Evolutionary conservation across 345 rosid species (phyloP).

Genomic region (Turnera subulata): DNA sequence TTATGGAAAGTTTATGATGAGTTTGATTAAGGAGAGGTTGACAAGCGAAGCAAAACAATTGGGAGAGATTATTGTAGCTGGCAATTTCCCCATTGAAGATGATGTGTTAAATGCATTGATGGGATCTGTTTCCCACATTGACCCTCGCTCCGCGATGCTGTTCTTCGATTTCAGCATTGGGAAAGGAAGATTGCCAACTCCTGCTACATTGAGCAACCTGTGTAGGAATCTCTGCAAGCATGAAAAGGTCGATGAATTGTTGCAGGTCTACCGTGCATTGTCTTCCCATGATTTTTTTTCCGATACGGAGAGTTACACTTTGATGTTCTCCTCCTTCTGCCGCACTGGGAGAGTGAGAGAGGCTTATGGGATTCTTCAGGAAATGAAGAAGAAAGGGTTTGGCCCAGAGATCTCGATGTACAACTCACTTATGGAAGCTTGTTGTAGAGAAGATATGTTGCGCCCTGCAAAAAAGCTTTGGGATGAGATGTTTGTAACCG

Average conservation of each 20-base stretch:
- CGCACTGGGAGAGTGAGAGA: constrained; percentile 67
- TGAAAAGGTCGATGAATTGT: constrained; percentile 45
- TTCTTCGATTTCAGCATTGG: constrained; percentile 48
- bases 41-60: constrained; percentile 62
- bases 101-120: constrained; percentile 62
- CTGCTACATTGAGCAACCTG: constrained; percentile 57
- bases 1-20: constrained; percentile 58
- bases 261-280: constrained; percentile 46
- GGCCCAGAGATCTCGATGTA: constrained; percentile 57
- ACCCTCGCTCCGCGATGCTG: constrained; percentile 51
- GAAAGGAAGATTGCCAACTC: constrained; percentile 53
- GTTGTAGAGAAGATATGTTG: constrained; percentile 69
- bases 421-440: constrained; percentile 72
- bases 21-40: constrained; percentile 52
- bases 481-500: constrained; percentile 87
- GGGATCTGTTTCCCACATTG: constrained; percentile 65
- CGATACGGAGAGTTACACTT: constrained; percentile 47
- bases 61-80: constrained; percentile 59
- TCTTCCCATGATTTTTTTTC: constrained; percentile 49
- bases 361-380: constrained; percentile 67
- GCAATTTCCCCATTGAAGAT: constrained; percentile 70
- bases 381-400: constrained; percentile 79
- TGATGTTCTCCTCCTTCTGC: constrained; percentile 66
- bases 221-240: constrained; percentile 65
- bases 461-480: constrained; percentile 92